Percentiles rank a stretch among this genome's conserved stretches.
Evolutionary conservation across 768 basidiomycete species (phyloP).

Genomic region (Tulasnella sp.): DNA sequence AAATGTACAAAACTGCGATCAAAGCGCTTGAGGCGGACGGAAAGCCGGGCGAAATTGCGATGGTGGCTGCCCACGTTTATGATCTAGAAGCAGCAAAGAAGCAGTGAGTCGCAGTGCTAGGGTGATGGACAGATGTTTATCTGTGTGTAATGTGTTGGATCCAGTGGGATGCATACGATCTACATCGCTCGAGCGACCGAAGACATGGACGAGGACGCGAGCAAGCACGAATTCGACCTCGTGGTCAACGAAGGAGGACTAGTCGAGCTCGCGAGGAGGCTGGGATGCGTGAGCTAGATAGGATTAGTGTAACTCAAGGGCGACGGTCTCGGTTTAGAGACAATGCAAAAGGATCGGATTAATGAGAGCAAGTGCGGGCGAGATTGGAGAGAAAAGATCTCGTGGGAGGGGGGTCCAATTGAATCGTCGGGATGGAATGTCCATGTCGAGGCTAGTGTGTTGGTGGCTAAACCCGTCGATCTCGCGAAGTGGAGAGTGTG

Average conservation of each 20-base stretch:
- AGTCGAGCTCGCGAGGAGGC: slow-evolving; percentile 16
- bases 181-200: slow-evolving; percentile 16
- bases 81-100: slow-evolving; percentile 16
- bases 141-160: background rate
- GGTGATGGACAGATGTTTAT: background rate
- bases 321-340: too few species aligned
- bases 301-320: too few species aligned
- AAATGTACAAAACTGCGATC: slow-evolving; percentile 14
- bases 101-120: slow-evolving; percentile 6
- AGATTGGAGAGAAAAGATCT: too few species aligned
- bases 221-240: slow-evolving; percentile 15
- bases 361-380: too few species aligned
- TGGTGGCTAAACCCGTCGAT: too few species aligned
- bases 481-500: too few species aligned
- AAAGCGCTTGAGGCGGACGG: background rate
- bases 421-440: too few species aligned
- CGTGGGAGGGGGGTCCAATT: too few species aligned
- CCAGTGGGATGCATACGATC: slow-evolving; percentile 15
- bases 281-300: too few species aligned
- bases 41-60: slow-evolving; percentile 13
- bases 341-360: too few species aligned
- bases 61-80: slow-evolving; percentile 18
- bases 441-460: too few species aligned
- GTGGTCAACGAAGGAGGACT: slow-evolving; percentile 17
- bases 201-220: slow-evolving; percentile 14